phyloP scores from a whole-genome alignment of 495 filamentous ascomycete species.

The Aspergillus kassunensis region DNA sequence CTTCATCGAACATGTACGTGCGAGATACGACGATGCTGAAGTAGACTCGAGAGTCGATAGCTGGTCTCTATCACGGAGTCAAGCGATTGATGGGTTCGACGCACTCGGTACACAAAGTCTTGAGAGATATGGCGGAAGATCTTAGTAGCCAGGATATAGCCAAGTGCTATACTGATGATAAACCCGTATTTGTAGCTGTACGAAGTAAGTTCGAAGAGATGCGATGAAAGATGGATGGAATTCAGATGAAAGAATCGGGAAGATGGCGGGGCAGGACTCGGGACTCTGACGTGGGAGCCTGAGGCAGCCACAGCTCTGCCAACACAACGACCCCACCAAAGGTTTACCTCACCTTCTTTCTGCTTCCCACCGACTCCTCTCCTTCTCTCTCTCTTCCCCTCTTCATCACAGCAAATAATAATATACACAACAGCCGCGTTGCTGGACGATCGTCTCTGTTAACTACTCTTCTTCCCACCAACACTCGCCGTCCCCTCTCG shows the following conservation, averaged over 20 bases:
- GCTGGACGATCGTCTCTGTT: constrained; percentile 6
- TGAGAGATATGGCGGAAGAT: too few relatives aligned
- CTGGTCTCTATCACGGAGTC: too few relatives aligned
- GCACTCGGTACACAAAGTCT: too few relatives aligned
- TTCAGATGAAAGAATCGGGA: neutral
- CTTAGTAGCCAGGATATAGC: too few relatives aligned
- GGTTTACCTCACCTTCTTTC: constrained; percentile 19
- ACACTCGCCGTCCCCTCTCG: neutral
- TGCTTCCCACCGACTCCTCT: constrained; percentile 20
- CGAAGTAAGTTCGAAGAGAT: too few relatives aligned
- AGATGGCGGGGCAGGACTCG: neutral
- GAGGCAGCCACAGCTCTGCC: constrained; percentile 10
- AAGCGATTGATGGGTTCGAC: too few relatives aligned
- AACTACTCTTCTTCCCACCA: neutral
- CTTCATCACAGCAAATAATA: constrained; percentile 3
- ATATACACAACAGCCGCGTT: constrained; percentile 5
- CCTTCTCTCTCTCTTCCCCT: constrained; percentile 10
- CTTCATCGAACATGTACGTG: too few relatives aligned
- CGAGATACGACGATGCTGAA: too few relatives aligned
- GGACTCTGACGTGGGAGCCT: too few relatives aligned
- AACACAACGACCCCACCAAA: constrained; percentile 25
- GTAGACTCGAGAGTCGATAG: too few relatives aligned
- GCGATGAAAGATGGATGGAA: neutral
- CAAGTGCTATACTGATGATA: too few relatives aligned
- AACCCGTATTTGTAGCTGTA: too few relatives aligned